Evolutionary conservation across 2,329 filamentous ascomycete genomes (phyloP).

Genomic region (Orbilia oligospora): DNA sequence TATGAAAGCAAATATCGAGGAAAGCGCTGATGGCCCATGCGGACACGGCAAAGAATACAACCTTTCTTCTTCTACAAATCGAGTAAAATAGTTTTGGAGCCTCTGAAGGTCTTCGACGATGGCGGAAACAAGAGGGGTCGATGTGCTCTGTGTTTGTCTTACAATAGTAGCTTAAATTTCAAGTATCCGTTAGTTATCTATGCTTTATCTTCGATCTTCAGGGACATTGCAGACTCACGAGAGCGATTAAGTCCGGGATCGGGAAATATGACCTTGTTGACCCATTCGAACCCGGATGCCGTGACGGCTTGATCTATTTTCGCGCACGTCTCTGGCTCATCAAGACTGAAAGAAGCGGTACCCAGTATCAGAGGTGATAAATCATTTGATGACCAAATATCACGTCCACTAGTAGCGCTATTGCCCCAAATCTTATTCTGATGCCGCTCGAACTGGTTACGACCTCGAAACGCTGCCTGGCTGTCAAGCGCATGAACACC

Average conservation of each 20-base stretch:
- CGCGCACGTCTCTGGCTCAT: neutral
- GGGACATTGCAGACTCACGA: neutral
- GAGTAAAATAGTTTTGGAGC: constrained; percentile 15
- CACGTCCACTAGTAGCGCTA: too few relatives aligned
- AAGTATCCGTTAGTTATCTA: too few relatives aligned
- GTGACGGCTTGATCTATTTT: too few relatives aligned
- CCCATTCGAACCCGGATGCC: too few relatives aligned
- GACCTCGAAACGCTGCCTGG: too few relatives aligned
- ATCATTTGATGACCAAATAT: neutral
- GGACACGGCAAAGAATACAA: neutral
- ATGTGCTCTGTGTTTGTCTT: neutral
- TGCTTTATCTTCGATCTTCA: too few relatives aligned
- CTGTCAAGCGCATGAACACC: too few relatives aligned
- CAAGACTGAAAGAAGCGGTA: neutral
- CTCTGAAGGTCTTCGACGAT: constrained; percentile 20
- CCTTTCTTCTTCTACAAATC: neutral
- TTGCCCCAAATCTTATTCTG: too few relatives aligned
- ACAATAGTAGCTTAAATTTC: neutral
- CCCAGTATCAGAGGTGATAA: neutral
- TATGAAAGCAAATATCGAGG: constrained; percentile 24
- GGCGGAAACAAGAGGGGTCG: neutral
- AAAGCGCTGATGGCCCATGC: constrained; percentile 6
- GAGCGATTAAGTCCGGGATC: neutral
- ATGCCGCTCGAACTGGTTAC: too few relatives aligned
- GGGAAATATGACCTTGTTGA: neutral